Percentiles rank a stretch among this genome's conserved stretches.
These are phyloP conservation scores for Apiotrichum akiyoshidainum DNA, from an alignment of 1,284 basidiomycete species.

Conservation along the genomic window DNA sequence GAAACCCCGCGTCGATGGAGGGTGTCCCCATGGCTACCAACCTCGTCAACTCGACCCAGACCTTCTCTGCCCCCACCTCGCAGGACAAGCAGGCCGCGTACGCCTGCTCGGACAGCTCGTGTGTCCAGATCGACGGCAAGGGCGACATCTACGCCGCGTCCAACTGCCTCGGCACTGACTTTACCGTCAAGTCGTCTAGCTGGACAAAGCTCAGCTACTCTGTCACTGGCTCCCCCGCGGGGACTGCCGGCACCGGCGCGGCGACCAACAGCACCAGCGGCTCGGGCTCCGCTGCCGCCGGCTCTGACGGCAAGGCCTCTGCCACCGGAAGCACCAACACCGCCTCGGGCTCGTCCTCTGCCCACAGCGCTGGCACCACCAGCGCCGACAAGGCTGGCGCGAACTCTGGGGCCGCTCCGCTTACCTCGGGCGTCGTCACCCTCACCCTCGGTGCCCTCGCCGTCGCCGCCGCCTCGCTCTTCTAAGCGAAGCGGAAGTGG, in stretches of 20 bases:
- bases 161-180: constrained; percentile 53
- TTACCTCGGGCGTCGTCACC: constrained; percentile 1
- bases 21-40: constrained; percentile 39
- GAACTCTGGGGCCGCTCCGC: not conserved
- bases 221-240: constrained; percentile 9
- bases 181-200: constrained; percentile 39
- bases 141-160: constrained; percentile 68
- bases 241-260: constrained; percentile 4
- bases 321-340: constrained; percentile 2
- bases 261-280: constrained; percentile 1
- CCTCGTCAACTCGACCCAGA: constrained; percentile 68
- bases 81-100: constrained; percentile 68
- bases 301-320: constrained; percentile 2
- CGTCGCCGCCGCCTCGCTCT: constrained; percentile 4
- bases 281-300: constrained; percentile 2
- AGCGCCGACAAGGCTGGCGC: constrained; percentile 6
- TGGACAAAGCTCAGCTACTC: constrained; percentile 50
- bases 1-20: constrained; percentile 31
- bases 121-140: constrained; percentile 70
- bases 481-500: not conserved
- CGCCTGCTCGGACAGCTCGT: constrained; percentile 64
- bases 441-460: constrained; percentile 2
- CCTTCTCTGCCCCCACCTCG: constrained; percentile 63
- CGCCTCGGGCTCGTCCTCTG: not conserved
- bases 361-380: constrained; percentile 8